Base-by-base conservation (phyloP, 768 basidiomycete genomes). In the Hypholoma fasciculare region DNA sequence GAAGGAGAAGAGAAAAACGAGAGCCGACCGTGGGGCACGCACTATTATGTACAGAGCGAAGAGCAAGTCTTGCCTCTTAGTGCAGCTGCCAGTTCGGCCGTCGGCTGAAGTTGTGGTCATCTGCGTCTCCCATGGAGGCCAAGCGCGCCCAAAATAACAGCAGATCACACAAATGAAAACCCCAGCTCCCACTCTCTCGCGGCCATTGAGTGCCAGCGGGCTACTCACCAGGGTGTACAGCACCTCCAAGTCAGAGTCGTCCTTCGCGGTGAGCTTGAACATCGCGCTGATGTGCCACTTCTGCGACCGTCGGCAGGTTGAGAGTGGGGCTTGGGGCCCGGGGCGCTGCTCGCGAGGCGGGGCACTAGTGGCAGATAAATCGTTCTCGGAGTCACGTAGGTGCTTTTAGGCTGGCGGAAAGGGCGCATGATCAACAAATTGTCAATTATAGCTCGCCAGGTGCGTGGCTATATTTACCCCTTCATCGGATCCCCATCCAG, bases 211-310 rank as follows among this genome's bases (percentile, higher is more conserved):
- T 11, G 14, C 12, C 11, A 20, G 12, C 26, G 36, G 36, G 40
- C 43, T 36, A 52, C 64, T 61, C 44, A 65, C 64, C 57, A 65
- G 38, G 26, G 54, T 49, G 20, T 60, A 61, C 17, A 37, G 42
- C 34, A 39, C 43, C 9, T 59, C 56, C 23, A 4, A 23, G 23
- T 23, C 26, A 42, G 44, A 26, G 54, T 57, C n/a, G n/a, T 36
- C 23, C 38, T 30, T 34, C 30, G 30, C 9, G 13, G 40, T 17
- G 17, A 12, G 6, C 51, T 14, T 52, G 38, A 52, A 52, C 39
- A 52, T 52, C 51, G 14, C 51, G 17, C 40, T 14, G 40, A 4
- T 17, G 16, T 42, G 13, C 13, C 40, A 6, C 40, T 42, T 42
- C 40, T 42, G 16, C 40, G 40, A 30, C 12, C 20, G 27, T 12